Conservation (phyloP, 148 eudicot genomes). For the Heliosperma pusillum region DNA sequence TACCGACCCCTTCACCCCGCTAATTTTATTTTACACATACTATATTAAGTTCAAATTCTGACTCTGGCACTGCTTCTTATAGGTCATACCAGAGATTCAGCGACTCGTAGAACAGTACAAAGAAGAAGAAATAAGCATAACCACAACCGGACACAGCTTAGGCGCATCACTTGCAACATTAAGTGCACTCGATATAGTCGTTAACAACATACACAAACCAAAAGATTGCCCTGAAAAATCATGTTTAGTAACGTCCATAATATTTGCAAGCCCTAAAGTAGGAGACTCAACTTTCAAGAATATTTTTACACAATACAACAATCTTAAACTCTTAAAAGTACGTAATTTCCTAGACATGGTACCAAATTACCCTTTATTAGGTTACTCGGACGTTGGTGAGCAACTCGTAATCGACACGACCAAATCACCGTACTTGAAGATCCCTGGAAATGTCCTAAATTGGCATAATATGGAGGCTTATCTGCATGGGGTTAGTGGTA, state of each 20-base stretch:
- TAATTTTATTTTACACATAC: too few species aligned
- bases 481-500: constrained; percentile 75
- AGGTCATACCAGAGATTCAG: constrained; percentile 44
- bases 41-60: too few species aligned
- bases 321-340: constrained; percentile 43
- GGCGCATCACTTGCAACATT: constrained; percentile 60
- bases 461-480: constrained; percentile 79
- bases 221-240: constrained; percentile 14
- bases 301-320: constrained; percentile 17
- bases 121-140: constrained; percentile 60
- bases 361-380: constrained; percentile 54
- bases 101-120: constrained; percentile 45
- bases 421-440: constrained; percentile 50
- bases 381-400: constrained; percentile 58
- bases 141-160: constrained; percentile 57
- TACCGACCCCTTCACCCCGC: too few species aligned
- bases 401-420: constrained; percentile 53
- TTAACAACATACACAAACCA: constrained; percentile 26
- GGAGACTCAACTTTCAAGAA: constrained; percentile 54
- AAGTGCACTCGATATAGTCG: constrained; percentile 47
- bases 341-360: constrained; percentile 51
- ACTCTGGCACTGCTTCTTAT: too few species aligned
- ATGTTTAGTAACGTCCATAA: constrained; percentile 25
- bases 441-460: constrained; percentile 37
- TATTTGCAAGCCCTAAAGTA: constrained; percentile 59